These are phyloP conservation scores for Protea cynaroides DNA, from an alignment of 164 flowering plant species.

Conservation along the genomic window DNA sequence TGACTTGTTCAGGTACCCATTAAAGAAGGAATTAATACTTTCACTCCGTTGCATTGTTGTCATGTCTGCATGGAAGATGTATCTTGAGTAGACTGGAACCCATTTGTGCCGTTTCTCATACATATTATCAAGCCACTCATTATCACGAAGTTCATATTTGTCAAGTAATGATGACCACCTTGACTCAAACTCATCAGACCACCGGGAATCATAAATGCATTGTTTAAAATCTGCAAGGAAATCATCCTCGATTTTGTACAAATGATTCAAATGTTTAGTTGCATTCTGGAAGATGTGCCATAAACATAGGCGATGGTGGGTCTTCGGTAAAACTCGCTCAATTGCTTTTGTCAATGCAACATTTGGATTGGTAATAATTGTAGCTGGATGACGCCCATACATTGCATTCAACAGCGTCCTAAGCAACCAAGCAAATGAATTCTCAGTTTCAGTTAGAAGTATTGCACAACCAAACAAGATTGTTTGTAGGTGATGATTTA, in stretches of 20 bases:
- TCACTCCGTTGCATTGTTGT: background rate
- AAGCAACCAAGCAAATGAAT: background rate
- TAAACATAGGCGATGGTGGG: background rate
- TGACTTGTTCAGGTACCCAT: background rate
- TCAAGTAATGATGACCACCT: background rate
- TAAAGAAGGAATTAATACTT: background rate
- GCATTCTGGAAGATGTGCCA: background rate
- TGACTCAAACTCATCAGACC: slow-evolving; percentile 1
- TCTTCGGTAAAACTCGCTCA: background rate
- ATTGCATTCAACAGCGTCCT: background rate
- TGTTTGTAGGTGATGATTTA: slow-evolving; percentile 2
- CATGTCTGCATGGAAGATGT: slow-evolving; percentile 2
- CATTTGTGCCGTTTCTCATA: background rate
- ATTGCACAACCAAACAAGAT: background rate
- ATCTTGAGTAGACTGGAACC: slow-evolving; percentile 2
- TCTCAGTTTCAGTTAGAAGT: background rate
- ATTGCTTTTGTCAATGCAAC: background rate
- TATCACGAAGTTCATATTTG: background rate
- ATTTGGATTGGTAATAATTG: slow-evolving; percentile 2
- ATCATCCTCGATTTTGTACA: background rate
- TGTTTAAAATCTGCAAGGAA: background rate
- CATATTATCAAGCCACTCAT: background rate
- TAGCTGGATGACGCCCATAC: background rate
- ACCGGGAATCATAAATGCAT: background rate
- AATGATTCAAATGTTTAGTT: background rate